phyloP scores from a whole-genome alignment of 345 rosid genomes.

The Noccaea bulbosa region DNA sequence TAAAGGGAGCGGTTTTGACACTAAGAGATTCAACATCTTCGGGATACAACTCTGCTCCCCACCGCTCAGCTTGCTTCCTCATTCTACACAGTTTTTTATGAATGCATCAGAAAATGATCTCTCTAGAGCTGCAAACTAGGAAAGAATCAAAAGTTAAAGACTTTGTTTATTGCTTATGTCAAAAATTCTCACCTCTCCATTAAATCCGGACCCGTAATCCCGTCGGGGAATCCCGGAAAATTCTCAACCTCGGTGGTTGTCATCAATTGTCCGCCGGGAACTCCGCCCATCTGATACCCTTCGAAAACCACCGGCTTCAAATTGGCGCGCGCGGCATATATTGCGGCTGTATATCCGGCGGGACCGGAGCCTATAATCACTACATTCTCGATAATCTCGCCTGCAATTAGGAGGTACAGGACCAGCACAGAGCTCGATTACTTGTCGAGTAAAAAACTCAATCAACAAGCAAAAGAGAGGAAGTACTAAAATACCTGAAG shows the following conservation, averaged over 20 bases:
- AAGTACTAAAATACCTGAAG: conserved; percentile 48
- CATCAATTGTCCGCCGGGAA: conserved; percentile 99
- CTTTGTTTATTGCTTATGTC: background rate
- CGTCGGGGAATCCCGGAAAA: conserved; percentile 98
- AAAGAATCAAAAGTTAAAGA: background rate
- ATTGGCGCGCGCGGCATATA: conserved; percentile 99
- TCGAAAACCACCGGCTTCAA: conserved; percentile 95
- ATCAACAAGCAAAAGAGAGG: background rate
- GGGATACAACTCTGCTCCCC: conserved; percentile 95
- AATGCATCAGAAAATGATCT: conserved; percentile 10
- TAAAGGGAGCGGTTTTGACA: conserved; percentile 73
- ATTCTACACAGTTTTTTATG: conserved; percentile 54
- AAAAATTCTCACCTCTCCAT: conserved; percentile 71
- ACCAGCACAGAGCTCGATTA: conserved; percentile 30
- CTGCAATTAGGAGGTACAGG: conserved; percentile 48
- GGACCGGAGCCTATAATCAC: conserved; percentile 97
- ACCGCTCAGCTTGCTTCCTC: conserved; percentile 94
- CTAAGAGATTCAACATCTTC: conserved; percentile 89
- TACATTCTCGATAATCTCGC: conserved; percentile 73
- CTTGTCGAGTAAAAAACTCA: background rate
- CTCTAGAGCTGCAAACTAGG: background rate
- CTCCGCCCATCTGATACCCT: conserved; percentile 97
- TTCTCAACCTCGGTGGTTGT: conserved; percentile 98
- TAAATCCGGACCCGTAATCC: conserved; percentile 97
- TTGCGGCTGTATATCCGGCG: conserved; percentile 96